These are phyloP conservation scores for Alectoria sarmentosa DNA, from an alignment of 495 filamentous ascomycete genomes.

Conservation along the genomic window DNA sequence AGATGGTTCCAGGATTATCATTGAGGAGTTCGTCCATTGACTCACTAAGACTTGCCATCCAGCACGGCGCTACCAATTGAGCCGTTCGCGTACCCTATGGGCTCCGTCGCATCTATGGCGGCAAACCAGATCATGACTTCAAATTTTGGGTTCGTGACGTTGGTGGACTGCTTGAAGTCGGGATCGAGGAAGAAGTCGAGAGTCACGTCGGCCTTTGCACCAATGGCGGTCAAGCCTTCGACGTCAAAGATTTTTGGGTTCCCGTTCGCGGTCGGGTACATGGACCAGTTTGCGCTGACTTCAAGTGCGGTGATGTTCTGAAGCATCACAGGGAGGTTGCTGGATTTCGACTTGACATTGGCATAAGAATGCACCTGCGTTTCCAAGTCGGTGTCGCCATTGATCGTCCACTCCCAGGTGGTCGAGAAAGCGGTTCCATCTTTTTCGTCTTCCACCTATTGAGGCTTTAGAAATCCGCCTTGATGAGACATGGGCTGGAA, in stretches of 20 bases:
- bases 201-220: constrained; percentile 37
- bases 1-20: neutral
- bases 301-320: neutral
- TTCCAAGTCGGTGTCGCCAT: neutral
- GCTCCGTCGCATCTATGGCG: constrained; percentile 26
- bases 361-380: neutral
- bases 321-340: neutral
- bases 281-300: neutral
- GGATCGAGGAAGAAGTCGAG: constrained; percentile 42
- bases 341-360: neutral
- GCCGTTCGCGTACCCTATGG: constrained; percentile 27
- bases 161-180: constrained; percentile 26
- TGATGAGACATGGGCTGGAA: neutral
- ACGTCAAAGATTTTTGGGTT: neutral
- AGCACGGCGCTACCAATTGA: neutral
- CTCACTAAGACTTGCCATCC: neutral
- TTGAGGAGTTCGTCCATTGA: neutral
- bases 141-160: constrained; percentile 31
- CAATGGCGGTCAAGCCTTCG: constrained; percentile 17
- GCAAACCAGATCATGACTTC: constrained; percentile 45
- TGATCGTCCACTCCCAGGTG: neutral
- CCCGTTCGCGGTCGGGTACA: neutral
- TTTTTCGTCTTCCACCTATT: neutral
- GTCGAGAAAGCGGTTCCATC: neutral
- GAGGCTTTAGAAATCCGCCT: neutral